Evolutionary conservation across 2,329 filamentous ascomycete genomes (phyloP), one percentile per base, ranked within the genome.

Genomic region (Neobulgaria alba): DNA sequence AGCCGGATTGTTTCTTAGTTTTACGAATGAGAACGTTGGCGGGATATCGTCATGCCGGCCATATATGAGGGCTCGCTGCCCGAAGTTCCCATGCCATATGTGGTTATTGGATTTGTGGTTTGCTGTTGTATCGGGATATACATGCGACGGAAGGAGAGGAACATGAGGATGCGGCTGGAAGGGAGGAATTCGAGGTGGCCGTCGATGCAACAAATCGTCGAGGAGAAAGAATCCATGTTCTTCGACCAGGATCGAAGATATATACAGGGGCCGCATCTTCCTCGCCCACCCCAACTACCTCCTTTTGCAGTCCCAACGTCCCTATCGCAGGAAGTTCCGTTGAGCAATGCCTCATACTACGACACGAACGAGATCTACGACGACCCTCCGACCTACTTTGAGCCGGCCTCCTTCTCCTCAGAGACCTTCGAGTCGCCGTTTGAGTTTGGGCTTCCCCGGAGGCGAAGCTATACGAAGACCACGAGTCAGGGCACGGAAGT

Each of bases 391-490:
- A 12, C 23, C 7, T 26, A 26, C 12, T 26, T 26, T 26, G 23
- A 26, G 23, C 23, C 23, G 23, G 23, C 23, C 23, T 7, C 7
- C 23, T 26, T 26, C 23, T 7, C 23, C 7, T 12, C 7, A 12
- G 23, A 26, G 7, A 12, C 7, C 23, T 26, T 7, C 23, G 23
- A 26, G 23, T 7, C 7, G 23, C n/a, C n/a, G n/a, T n/a, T n/a
- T n/a, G 23, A 26, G 7, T 26, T 26, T 26, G 23, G 12, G 10
- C 36, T 43, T 4, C 46, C 50, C 3, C 32, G 48, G 29, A 16
- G 51, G 23, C 45, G 50, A 19, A 48, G 46, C 9, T 54, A 54
- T 33, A 50, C 45, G 18, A 50, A 47, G 31, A 46, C 35, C 10
- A 42, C 40, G n/a, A 29, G 19, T 3, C 14, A 14, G 3, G 49